These are phyloP conservation scores for Suillus subluteus DNA, from an alignment of 768 basidiomycete species.

Conservation along the genomic window DNA sequence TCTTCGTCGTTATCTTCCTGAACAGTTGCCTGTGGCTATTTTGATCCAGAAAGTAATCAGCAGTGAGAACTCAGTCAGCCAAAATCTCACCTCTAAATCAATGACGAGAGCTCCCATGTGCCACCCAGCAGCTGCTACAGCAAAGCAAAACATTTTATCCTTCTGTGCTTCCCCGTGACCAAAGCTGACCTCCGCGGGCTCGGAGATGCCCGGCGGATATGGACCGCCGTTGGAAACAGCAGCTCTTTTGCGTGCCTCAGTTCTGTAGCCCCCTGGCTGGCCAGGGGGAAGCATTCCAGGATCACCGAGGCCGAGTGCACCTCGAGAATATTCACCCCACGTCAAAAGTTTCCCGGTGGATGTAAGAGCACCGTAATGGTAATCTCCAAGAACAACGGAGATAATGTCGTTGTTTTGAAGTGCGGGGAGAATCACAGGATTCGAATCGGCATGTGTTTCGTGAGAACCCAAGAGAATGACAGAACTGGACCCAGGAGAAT, in stretches of 20 bases:
- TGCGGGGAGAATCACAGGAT: conserved; percentile 67
- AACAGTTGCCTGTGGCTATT: conserved; percentile 35
- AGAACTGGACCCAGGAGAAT: conserved; percentile 73
- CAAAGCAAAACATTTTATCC: conserved; percentile 75
- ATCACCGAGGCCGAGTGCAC: conserved; percentile 87
- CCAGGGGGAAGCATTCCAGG: conserved; percentile 57
- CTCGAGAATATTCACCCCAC: conserved; percentile 77
- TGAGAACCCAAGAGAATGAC: conserved; percentile 72
- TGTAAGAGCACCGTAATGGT: conserved; percentile 88
- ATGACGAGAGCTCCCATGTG: conserved; percentile 90
- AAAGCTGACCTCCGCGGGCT: conserved; percentile 76
- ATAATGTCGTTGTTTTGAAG: conserved; percentile 82
- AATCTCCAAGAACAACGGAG: conserved; percentile 89
- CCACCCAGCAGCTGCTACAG: conserved; percentile 85
- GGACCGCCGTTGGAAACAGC: conserved; percentile 26
- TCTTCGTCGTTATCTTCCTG: conserved; percentile 42
- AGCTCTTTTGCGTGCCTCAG: conserved; percentile 38
- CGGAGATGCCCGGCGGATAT: conserved; percentile 47
- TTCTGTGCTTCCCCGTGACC: conserved; percentile 54
- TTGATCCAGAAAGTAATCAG: conserved; percentile 9
- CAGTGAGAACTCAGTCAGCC: not conserved
- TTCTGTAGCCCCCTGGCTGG: conserved; percentile 60
- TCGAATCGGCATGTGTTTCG: conserved; percentile 43
- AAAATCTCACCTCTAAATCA: conserved; percentile 65
- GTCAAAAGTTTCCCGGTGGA: conserved; percentile 74